Conservation (phyloP, 768 basidiomycete species). For the Pisolithus orientalis region DNA sequence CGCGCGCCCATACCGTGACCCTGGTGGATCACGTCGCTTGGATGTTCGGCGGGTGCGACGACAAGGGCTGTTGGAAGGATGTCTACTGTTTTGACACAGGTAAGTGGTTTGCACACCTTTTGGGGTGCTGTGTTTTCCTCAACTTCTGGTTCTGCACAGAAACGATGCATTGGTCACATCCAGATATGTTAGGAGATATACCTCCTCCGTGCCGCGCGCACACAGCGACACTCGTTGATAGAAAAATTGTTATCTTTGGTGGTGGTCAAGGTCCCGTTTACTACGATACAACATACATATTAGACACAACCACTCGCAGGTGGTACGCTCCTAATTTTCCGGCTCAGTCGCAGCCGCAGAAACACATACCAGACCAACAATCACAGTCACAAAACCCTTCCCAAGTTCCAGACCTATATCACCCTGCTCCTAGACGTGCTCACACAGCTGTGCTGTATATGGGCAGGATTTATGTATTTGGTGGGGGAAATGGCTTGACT, state of each 20-base stretch:
- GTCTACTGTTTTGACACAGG: conserved; percentile 85
- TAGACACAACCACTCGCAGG: conserved; percentile 69
- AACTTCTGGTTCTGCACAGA: conserved; percentile 37
- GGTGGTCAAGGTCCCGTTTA: conserved; percentile 82
- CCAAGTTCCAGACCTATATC: conserved; percentile 9
- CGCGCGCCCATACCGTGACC: conserved; percentile 82
- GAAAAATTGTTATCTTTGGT: conserved; percentile 76
- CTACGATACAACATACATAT: conserved; percentile 75
- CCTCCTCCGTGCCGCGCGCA: conserved; percentile 86
- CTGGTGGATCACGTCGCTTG: conserved; percentile 79
- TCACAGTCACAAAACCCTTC: conserved; percentile 4
- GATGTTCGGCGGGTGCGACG: conserved; percentile 88
- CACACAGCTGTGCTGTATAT: conserved; percentile 78
- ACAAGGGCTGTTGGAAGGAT: conserved; percentile 65
- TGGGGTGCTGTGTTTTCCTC: background rate
- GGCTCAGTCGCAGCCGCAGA: conserved; percentile 3
- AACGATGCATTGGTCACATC: conserved; percentile 85
- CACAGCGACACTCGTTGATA: conserved; percentile 77
- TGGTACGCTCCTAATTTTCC: conserved; percentile 50
- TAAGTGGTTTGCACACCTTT: conserved; percentile 20
- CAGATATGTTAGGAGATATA: conserved; percentile 67
- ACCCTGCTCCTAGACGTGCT: conserved; percentile 71
- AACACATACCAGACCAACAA: background rate
- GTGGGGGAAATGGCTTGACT: conserved; percentile 89
- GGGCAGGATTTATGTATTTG: conserved; percentile 78